A percentile compares a stretch with the other conserved stretches of the same genome.
These are phyloP conservation scores for Lathyrus oleraceus DNA, from an alignment of 306 rosid species.

Conservation along the genomic window DNA sequence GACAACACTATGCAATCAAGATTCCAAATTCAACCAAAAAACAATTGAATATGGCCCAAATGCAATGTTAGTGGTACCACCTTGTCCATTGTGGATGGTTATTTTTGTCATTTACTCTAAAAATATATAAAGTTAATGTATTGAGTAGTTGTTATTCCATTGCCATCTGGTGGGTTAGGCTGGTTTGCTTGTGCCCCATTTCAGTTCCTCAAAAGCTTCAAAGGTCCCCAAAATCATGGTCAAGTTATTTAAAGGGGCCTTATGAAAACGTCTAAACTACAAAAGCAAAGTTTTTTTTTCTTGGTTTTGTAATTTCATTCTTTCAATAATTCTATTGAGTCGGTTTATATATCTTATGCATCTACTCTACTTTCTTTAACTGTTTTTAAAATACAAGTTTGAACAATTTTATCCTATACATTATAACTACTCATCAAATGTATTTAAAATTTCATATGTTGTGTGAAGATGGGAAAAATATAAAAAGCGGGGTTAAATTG, in stretches of 20 bases:
- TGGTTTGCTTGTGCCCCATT: neutral
- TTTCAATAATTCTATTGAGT: slow-evolving; percentile 9
- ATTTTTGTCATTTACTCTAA: slow-evolving; percentile 29
- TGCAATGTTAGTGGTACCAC: slow-evolving; percentile 39
- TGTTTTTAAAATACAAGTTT: neutral
- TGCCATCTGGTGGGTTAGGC: slow-evolving; percentile 31
- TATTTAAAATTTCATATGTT: no score
- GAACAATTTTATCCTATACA: neutral
- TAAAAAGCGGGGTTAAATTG: no score
- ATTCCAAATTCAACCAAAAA: slow-evolving; percentile 28
- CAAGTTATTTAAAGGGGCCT: slow-evolving; percentile 36
- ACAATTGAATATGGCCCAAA: slow-evolving; percentile 4
- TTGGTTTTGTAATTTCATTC: neutral
- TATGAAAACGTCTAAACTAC: slow-evolving; percentile 29
- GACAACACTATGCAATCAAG: slow-evolving; percentile 39
- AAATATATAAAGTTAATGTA: slow-evolving; percentile 5
- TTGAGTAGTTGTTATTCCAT: slow-evolving; percentile 25
- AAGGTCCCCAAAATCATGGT: slow-evolving; percentile 29
- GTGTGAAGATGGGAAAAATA: no score
- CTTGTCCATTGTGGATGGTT: slow-evolving; percentile 31
- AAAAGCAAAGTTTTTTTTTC: slow-evolving; percentile 8
- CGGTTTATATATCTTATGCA: neutral
- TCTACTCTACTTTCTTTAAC: no score
- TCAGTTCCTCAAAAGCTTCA: slow-evolving; percentile 39
- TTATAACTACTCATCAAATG: neutral